Percentiles rank a stretch among this genome's conserved stretches.
Conservation (phyloP, 441 rosid genomes). For the Melastoma candidum region DNA sequence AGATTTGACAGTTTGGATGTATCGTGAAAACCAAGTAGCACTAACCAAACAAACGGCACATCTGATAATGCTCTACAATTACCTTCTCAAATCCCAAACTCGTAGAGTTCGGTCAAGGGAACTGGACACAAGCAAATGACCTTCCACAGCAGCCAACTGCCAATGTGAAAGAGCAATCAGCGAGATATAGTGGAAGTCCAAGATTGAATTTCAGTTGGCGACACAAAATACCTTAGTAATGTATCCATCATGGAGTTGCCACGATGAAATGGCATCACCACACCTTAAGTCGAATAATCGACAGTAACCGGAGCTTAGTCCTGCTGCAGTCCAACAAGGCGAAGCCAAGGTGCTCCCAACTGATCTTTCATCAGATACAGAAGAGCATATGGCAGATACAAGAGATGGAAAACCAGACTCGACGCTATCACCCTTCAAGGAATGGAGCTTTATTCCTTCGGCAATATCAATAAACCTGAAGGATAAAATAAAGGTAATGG, state of each 20-base stretch:
- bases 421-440: conserved; percentile 69
- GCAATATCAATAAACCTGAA: conserved; percentile 66
- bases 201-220: conserved; percentile 5
- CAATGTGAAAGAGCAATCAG: conserved; percentile 9
- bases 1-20: neutral
- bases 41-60: neutral
- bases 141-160: conserved; percentile 82
- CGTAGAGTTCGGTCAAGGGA: conserved; percentile 73
- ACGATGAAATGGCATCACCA: conserved; percentile 55
- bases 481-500: conserved; percentile 2
- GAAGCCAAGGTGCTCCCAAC: conserved; percentile 39
- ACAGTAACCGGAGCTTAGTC: conserved; percentile 86
- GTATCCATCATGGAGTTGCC: conserved; percentile 91
- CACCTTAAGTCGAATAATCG: conserved; percentile 71
- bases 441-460: conserved; percentile 71
- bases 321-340: conserved; percentile 81
- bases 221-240: conserved; percentile 58
- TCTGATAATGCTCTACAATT: neutral
- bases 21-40: neutral
- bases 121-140: conserved; percentile 86
- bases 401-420: conserved; percentile 73
- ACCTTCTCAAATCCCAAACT: conserved; percentile 93
- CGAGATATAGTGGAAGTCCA: conserved; percentile 7
- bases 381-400: conserved; percentile 75
- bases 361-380: conserved; percentile 46